Evolutionary conservation across 371 early-diverging fungal species (phyloP), one percentile per base, ranked within the genome.

Genomic region (Saksenaea oblongispora): DNA sequence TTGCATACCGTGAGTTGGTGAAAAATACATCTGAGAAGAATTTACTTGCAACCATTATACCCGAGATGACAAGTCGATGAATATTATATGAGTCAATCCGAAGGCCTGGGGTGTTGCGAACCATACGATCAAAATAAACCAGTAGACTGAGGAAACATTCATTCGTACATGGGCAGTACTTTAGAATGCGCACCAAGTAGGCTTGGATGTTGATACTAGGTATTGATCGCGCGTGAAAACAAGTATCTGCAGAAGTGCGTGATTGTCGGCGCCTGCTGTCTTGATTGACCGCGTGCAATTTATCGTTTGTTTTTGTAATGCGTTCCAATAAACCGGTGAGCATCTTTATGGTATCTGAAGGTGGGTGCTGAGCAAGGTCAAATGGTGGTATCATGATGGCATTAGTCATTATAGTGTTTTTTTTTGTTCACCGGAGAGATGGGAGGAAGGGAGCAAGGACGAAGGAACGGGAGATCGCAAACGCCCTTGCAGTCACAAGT

Each of bases 11-110:
- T 22, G 90, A 82, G 64, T 93, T 95, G 54, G 93, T 91, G 72
- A 85, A 94, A 65, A 93, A 94, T 28, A 93, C 85, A 69, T 95
- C 95, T 0, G 88, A 87, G 51, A 88, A 88, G 71, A 89, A 92
- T 70, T 95, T 95, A 54, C 89, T 84, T 24, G 85, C 83, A 24
- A 91, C 83, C 83, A 91, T 86, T 53, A 91, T 79, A 18, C 86
- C 90, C 7, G 91, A 78, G 56, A 95, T 93, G 36, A 93, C 73
- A 35, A 95, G 78, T 13, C 95, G 88, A 72, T 95, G 95, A 58
- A 94, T 86, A 59, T 91, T 93, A 71, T 84, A 92, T n/a, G 91
- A 87, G 66, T 92, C 90, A 27, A 94, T 81, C 18, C 86, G 76
- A 27, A 93, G 82, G 51, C 67, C 42, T 31, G 54, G 60, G 44